Conservation (phyloP, 2,329 filamentous ascomycete genomes). For the Pseudopithomyces maydicus region DNA sequence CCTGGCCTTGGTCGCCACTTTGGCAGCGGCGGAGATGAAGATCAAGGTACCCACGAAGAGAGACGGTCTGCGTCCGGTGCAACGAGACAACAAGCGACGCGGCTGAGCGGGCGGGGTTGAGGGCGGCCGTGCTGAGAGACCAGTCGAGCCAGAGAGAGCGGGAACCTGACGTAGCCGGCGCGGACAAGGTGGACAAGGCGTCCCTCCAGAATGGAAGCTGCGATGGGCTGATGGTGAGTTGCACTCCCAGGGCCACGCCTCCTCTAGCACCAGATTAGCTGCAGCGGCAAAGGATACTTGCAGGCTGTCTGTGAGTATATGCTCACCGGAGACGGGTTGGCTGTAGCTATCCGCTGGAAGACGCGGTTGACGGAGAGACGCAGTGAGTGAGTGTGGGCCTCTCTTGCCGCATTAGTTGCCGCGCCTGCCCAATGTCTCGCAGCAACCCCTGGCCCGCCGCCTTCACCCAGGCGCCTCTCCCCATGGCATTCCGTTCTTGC, state of each 20-base stretch:
- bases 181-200: not conserved
- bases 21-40: constrained; percentile 6
- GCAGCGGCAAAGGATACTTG: not conserved
- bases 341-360: not conserved
- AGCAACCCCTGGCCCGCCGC: not conserved
- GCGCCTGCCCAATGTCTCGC: not conserved
- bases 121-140: not conserved
- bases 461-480: no score
- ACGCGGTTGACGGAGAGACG: not conserved
- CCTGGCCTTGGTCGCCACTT: constrained; percentile 25
- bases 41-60: not conserved
- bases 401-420: not conserved
- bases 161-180: not conserved
- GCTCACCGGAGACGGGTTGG: not conserved
- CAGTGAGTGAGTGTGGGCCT: not conserved
- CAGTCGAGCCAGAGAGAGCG: not conserved
- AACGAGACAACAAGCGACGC: not conserved
- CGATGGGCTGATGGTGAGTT: not conserved
- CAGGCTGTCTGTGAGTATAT: not conserved
- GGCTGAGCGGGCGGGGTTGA: not conserved
- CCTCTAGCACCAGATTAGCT: not conserved
- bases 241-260: not conserved
- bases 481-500: no score
- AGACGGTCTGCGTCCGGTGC: not conserved
- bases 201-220: not conserved